These are phyloP conservation scores for Hemisphaericaspora xylanilytica DNA, from an alignment of 1,139 yeast genomes.

Conservation along the genomic window DNA sequence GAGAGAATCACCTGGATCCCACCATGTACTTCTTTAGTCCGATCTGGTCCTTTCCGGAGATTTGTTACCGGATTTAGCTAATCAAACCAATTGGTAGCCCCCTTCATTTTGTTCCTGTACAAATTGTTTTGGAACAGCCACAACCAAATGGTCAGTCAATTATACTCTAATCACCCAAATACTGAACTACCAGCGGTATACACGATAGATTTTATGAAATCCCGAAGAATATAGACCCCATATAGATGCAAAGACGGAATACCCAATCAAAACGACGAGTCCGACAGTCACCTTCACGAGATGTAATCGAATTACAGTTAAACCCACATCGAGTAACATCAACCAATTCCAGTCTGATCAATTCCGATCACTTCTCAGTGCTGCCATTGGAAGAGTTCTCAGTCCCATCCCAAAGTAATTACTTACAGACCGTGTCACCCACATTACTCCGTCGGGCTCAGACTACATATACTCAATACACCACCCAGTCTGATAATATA, in stretches of 20 bases:
- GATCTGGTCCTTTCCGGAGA: no score
- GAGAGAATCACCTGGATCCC: no score
- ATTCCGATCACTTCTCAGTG: neutral
- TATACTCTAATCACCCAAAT: no score
- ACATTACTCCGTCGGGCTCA: slow-evolving; percentile 7
- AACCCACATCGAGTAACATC: neutral
- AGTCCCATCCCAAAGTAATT: neutral
- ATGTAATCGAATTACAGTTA: neutral
- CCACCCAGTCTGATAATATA: slow-evolving; percentile 8
- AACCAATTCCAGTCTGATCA: neutral
- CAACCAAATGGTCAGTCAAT: no score
- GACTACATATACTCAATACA: slow-evolving; percentile 8
- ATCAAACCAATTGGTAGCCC: neutral
- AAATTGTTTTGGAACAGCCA: neutral
- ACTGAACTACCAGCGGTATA: no score
- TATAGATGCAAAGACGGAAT: neutral
- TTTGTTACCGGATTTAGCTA: no score
- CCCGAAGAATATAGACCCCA: neutral
- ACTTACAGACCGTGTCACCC: neutral
- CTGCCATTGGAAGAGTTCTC: neutral
- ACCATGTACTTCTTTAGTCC: no score
- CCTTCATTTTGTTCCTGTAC: neutral
- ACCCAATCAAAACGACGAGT: neutral
- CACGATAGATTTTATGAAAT: neutral
- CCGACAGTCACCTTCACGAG: neutral